Evolutionary conservation across 306 rosid species (phyloP), one percentile per base, ranked within the genome.

Genomic region (Neltuma alba): DNA sequence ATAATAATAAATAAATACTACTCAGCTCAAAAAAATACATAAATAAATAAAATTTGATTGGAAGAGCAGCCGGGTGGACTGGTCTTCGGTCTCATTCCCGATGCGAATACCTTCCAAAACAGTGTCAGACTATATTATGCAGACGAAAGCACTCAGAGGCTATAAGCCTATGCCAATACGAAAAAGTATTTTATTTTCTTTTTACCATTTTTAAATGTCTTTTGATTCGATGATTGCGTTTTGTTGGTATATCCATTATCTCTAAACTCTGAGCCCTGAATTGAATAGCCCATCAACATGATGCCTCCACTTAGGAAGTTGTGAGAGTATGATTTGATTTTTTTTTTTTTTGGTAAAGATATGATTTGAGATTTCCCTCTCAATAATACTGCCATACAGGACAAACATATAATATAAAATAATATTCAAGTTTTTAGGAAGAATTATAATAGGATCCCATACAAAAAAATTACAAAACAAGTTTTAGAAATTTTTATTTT

Each of bases 51-150:
- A 48, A 45, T 16, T 15, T 48, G 4, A 16, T 20, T 50, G 15
- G 11, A 50, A 50, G 41, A 37, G 41, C 1, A 37, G 41, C 41
- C 37, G 2, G 73, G 79, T 78, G 87, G 88, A 82, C 88, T 74
- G 60, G 91, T 86, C 88, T 76, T 83, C 4, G 89, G 79, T 82
- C 52, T 86, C 88, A 86, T 82, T 89, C 62, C 86, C 89, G 38
- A 77, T 47, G 85, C 44, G 60, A 65, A 76, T 54, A 63, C 48
- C 69, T 83, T 82, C 80, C n/a, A n/a, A 87, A 85, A 76, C 65
- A 20, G 58, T 87, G 88, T 80, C 82, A 70, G 90, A 75, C 25
- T 23, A 40, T 23, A 44, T 54, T 15, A 48, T 58, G 6, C 77
- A 74, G 73, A 70, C 64, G 55, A 77, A 77, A 77, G 64, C 79